Base-by-base conservation (phyloP, 768 basidiomycete species). In the Steccherinum ochraceum region DNA sequence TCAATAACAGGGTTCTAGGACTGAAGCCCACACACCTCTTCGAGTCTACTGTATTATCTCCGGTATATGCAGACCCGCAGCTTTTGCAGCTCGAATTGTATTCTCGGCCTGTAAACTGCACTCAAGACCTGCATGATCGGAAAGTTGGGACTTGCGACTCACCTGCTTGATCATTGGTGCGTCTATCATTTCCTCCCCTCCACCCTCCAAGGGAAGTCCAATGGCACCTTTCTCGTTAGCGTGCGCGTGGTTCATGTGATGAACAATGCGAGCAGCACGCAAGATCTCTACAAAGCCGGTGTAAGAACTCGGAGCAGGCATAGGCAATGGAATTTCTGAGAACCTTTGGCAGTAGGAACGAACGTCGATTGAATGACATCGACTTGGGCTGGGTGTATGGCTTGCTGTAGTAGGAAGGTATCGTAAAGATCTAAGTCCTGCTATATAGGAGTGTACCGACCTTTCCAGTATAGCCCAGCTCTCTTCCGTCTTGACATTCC, bases 391-490 rank as follows among this genome's bases (percentile, higher is more conserved):
- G 94, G 94, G 65, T 97, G 94, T 39, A 97, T 94, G 2, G 88
- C 91, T 93, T 97, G 94, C 90, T 93, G 64, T 18, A 48, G 35
- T n/a, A n/a, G 35, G n/a, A 11, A 39, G 35, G 11, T n/a, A 39
- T 11, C 11, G n/a, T 39, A 39, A 39, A n/a, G 11, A n/a, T 11
- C 35, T 39, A 11, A 11, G 11, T 39, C 35, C n/a, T 39, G 11
- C 35, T n/a, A 39, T 39, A 39, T n/a, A 39, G 23, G 18, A 23
- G 5, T 20, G 44, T 46, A 20, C 39, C 16, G 45, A 82, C 92
- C 78, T 96, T 96, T 42, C 93, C 94, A n/a, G 84, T 86, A 61
- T 93, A 97, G 0, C 94, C 94, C 12, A 96, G 69, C 50, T 81
- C 70, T 44, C 86, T 67, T 0, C 89, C 94, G 57, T 96, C 93